phyloP scores from a whole-genome alignment of 345 rosid species.

The Pistacia atlantica region DNA sequence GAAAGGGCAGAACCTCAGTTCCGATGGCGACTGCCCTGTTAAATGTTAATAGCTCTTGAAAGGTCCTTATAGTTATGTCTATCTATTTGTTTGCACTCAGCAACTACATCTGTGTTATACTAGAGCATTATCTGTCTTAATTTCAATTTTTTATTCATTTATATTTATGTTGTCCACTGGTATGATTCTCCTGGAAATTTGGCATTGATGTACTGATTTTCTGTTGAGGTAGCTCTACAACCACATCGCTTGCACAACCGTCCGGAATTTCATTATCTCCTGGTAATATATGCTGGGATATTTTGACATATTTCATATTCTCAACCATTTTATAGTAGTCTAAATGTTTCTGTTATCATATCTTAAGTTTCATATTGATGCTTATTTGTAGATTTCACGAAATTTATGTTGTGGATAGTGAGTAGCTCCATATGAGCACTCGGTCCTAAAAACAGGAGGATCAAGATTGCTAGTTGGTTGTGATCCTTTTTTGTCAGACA shows the following conservation, averaged over 20 bases:
- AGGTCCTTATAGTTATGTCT: background rate
- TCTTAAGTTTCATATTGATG: constrained; percentile 9
- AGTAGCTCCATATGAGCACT: constrained; percentile 96
- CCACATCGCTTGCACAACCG: constrained; percentile 90
- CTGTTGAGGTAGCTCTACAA: constrained; percentile 59
- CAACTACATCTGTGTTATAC: too few species aligned
- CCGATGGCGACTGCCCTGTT: background rate
- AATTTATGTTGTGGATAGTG: constrained; percentile 87
- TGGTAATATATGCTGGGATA: constrained; percentile 38
- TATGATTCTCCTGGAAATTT: too few species aligned
- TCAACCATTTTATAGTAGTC: background rate
- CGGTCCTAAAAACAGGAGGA: constrained; percentile 87
- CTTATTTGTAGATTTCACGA: constrained; percentile 55
- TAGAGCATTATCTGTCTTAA: background rate
- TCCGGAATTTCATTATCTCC: constrained; percentile 80
- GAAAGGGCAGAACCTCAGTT: background rate
- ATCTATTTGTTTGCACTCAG: background rate
- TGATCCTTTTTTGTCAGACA: constrained; percentile 77
- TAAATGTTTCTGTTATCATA: background rate
- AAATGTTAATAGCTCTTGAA: background rate
- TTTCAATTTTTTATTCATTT: background rate
- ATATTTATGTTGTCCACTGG: background rate
- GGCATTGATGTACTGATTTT: constrained; percentile 8
- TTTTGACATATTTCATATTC: constrained; percentile 11
- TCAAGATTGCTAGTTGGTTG: constrained; percentile 88